Evolutionary conservation across 78 protist species (phyloP).

Genomic region (Dictyostelium discoideum): DNA sequence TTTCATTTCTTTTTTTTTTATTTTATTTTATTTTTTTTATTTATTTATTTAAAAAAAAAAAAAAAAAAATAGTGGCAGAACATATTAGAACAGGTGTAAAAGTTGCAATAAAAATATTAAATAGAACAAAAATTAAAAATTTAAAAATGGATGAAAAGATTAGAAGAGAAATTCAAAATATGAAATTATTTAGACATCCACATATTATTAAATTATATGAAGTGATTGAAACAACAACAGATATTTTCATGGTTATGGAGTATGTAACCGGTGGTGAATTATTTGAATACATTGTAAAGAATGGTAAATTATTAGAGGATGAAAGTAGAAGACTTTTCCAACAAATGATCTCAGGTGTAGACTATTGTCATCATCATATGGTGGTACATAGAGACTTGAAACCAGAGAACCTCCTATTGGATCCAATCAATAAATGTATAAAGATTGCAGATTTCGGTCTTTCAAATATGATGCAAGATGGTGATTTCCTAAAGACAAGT

Average conservation of each 20-base stretch:
- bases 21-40: neutral
- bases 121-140: conserved; percentile 92
- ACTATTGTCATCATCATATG: conserved; percentile 96
- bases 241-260: conserved; percentile 98
- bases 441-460: conserved; percentile 99
- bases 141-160: conserved; percentile 96
- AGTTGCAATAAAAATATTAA: conserved; percentile 98
- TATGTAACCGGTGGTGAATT: conserved; percentile 99
- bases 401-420: conserved; percentile 83
- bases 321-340: conserved; percentile 97
- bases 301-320: conserved; percentile 94
- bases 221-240: conserved; percentile 96
- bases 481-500: conserved; percentile 96
- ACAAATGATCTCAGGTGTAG: conserved; percentile 98
- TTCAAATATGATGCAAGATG: conserved; percentile 97
- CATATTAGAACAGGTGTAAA: conserved; percentile 75
- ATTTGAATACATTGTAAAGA: conserved; percentile 98
- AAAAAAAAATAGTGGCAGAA: conserved; percentile 86
- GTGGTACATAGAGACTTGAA: conserved; percentile 95
- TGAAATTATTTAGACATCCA: conserved; percentile 98
- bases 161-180: conserved; percentile 96
- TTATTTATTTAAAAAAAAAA: too few relatives aligned
- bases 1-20: neutral
- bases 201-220: conserved; percentile 98
- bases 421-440: conserved; percentile 68